phyloP scores from a whole-genome alignment of 495 filamentous ascomycete species.

The Bathelium albidoporum region DNA sequence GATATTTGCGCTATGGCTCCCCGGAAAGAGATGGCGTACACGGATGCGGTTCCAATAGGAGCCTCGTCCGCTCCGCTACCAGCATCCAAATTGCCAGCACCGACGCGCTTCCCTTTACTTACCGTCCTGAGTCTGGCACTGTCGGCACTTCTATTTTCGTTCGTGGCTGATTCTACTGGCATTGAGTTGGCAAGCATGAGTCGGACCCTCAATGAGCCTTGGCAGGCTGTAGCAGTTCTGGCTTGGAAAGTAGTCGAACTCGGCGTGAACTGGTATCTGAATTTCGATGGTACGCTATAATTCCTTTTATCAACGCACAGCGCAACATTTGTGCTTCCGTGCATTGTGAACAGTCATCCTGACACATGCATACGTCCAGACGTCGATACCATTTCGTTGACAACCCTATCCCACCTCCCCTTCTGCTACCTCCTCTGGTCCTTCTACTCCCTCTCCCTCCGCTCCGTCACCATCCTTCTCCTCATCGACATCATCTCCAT shows the following conservation, averaged over 20 bases:
- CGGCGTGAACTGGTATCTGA: conserved; percentile 56
- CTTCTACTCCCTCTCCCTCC: conserved; percentile 59
- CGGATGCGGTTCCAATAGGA: background rate
- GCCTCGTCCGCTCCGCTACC: background rate
- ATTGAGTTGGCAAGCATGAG: conserved; percentile 53
- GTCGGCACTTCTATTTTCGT: conserved; percentile 45
- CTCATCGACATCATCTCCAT: conserved; percentile 55
- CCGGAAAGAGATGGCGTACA: background rate
- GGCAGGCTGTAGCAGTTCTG: conserved; percentile 50
- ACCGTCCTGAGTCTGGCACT: conserved; percentile 53
- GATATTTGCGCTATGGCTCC: background rate
- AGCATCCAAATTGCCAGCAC: conserved; percentile 39
- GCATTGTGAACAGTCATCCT: background rate
- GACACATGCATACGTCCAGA: conserved; percentile 34
- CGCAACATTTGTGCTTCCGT: background rate
- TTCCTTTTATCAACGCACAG: background rate
- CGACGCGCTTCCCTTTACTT: conserved; percentile 51
- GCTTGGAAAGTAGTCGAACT: conserved; percentile 62
- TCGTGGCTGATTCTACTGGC: conserved; percentile 39
- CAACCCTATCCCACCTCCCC: conserved; percentile 60
- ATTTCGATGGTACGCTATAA: conserved; percentile 51
- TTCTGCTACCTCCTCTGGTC: conserved; percentile 56
- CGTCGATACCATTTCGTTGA: conserved; percentile 58
- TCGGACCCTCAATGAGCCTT: conserved; percentile 48
- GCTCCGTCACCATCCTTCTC: conserved; percentile 46